These are phyloP conservation scores for Solanum pinnatisectum DNA, from an alignment of 257 asterid species.

Conservation along the genomic window DNA sequence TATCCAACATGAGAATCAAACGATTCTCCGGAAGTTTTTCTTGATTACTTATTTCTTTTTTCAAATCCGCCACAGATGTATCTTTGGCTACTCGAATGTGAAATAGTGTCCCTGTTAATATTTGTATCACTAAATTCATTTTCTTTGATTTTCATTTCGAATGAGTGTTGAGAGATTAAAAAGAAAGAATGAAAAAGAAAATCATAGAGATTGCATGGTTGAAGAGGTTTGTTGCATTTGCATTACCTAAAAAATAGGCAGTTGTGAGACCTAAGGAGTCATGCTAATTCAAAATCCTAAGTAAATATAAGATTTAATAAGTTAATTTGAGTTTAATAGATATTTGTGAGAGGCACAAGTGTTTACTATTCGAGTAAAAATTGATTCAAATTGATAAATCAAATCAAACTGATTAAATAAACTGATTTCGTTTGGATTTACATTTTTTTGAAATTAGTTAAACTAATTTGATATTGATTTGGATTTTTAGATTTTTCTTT, in stretches of 20 bases:
- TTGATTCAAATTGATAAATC: background rate
- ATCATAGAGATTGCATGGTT: constrained; percentile 20
- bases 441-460: background rate
- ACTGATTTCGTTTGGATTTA: background rate
- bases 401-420: background rate
- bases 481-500: background rate
- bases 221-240: constrained; percentile 15
- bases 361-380: background rate
- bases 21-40: constrained; percentile 40
- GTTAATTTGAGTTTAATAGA: background rate
- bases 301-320: no score
- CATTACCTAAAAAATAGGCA: constrained; percentile 13
- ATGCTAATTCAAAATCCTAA: background rate
- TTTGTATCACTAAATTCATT: constrained; percentile 49
- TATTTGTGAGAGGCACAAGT: background rate
- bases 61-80: constrained; percentile 42
- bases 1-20: constrained; percentile 41
- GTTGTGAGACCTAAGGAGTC: background rate
- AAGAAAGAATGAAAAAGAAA: no score
- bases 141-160: background rate
- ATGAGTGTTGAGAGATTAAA: background rate
- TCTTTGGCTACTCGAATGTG: constrained; percentile 31
- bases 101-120: constrained; percentile 51
- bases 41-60: constrained; percentile 42
- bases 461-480: no score